Conservation (phyloP, 1,139 yeast species). For the Scheffersomyces segobiensis region DNA sequence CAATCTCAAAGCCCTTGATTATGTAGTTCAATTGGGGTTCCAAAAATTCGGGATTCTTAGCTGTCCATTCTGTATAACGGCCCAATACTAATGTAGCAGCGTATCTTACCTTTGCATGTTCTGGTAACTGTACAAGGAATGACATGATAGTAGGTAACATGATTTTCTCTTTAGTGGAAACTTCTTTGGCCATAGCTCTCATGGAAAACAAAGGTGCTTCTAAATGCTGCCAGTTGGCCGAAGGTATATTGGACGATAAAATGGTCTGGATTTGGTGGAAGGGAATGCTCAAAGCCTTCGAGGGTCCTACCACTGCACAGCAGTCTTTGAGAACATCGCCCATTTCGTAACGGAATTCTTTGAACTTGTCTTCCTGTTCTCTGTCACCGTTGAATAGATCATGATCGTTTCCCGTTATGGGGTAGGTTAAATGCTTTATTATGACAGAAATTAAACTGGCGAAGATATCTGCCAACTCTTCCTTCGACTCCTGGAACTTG, state of each 20-base stretch:
- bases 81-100: constrained; percentile 93
- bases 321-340: constrained; percentile 96
- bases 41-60: constrained; percentile 77
- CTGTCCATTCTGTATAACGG: constrained; percentile 93
- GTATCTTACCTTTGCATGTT: constrained; percentile 82
- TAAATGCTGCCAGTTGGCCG: constrained; percentile 71
- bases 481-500: constrained; percentile 60
- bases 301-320: constrained; percentile 84
- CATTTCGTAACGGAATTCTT: constrained; percentile 92
- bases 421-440: constrained; percentile 75
- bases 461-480: constrained; percentile 61
- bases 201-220: constrained; percentile 90
- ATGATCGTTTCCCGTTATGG: constrained; percentile 47
- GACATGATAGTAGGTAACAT: constrained; percentile 81
- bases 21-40: constrained; percentile 86
- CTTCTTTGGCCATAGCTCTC: constrained; percentile 95
- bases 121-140: constrained; percentile 69
- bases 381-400: constrained; percentile 56
- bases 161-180: constrained; percentile 63
- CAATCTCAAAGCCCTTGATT: constrained; percentile 67
- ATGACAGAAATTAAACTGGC: constrained; percentile 65
- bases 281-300: constrained; percentile 64
- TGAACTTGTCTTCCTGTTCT: constrained; percentile 90
- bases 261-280: constrained; percentile 50
- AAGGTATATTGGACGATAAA: constrained; percentile 30